These are phyloP conservation scores for Dichomitus squalens DNA, from an alignment of 1,284 basidiomycete genomes.

Conservation along the genomic window DNA sequence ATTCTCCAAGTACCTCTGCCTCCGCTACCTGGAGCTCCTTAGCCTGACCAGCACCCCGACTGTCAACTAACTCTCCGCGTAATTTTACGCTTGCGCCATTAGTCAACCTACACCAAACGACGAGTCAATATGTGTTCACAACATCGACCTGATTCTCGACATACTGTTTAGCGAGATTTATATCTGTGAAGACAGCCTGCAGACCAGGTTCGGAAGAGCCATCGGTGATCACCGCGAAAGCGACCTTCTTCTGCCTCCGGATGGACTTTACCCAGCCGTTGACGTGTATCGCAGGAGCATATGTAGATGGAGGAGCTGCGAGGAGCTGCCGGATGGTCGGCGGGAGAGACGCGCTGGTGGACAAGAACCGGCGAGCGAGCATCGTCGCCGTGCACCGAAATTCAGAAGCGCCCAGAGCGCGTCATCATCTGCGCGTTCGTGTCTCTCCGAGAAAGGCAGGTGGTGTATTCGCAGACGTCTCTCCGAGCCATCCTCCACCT, in stretches of 20 bases:
- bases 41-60: constrained; percentile 70
- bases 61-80: constrained; percentile 64
- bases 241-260: constrained; percentile 82
- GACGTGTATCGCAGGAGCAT: constrained; percentile 38
- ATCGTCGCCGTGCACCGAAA: constrained; percentile 18
- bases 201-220: constrained; percentile 70
- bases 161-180: constrained; percentile 41
- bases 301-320: constrained; percentile 24
- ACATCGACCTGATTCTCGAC: neutral
- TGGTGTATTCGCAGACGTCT: constrained; percentile 14
- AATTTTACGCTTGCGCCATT: constrained; percentile 77
- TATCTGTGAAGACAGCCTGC: constrained; percentile 76
- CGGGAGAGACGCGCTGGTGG: constrained; percentile 38
- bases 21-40: constrained; percentile 75
- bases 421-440: constrained; percentile 11
- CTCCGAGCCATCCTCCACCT: too few species aligned
- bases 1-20: constrained; percentile 71
- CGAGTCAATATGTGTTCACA: neutral
- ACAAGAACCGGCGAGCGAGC: constrained; percentile 30
- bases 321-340: constrained; percentile 63
- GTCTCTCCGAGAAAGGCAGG: constrained; percentile 15
- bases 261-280: constrained; percentile 87
- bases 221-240: constrained; percentile 85
- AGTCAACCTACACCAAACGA: constrained; percentile 48
- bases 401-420: constrained; percentile 4